Evolutionary conservation across 495 filamentous ascomycete species (phyloP).

Genomic region (Tuber melanosporum): DNA sequence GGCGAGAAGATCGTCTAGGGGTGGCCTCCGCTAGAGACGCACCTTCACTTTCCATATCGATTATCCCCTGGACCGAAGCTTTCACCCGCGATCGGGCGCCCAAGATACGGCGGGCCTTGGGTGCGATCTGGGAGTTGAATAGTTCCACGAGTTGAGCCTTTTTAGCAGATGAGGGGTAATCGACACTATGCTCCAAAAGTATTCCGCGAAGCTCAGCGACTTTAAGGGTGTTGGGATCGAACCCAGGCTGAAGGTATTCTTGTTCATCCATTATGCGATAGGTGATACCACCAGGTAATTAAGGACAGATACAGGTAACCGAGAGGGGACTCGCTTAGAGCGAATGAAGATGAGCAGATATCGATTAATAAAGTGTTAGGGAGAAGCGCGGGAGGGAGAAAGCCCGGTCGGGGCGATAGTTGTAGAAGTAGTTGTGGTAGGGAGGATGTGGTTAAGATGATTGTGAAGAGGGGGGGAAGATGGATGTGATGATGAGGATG

Average conservation of each 20-base stretch:
- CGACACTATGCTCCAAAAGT: slow-evolving; percentile 74
- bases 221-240: slow-evolving; percentile 75
- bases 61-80: slow-evolving; percentile 76
- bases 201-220: slow-evolving; percentile 81
- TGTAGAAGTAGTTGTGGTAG: not conserved
- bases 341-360: not conserved
- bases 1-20: slow-evolving; percentile 31
- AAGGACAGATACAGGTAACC: not conserved
- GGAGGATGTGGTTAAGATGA: not conserved
- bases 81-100: slow-evolving; percentile 66
- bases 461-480: slow-evolving; percentile 4
- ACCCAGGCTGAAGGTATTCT: slow-evolving; percentile 75
- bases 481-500: slow-evolving; percentile 14
- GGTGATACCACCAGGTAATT: slow-evolving; percentile 6
- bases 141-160: slow-evolving; percentile 79
- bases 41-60: slow-evolving; percentile 68
- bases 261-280: slow-evolving; percentile 50
- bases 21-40: slow-evolving; percentile 41
- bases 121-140: slow-evolving; percentile 70
- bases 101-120: slow-evolving; percentile 68
- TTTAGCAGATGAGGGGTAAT: slow-evolving; percentile 79
- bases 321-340: slow-evolving; percentile 4
- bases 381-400: not conserved
- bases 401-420: not conserved
- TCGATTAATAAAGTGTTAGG: slow-evolving; percentile 4